Base-by-base conservation (phyloP, 1,284 basidiomycete species). In the Malassezia psittaci region DNA sequence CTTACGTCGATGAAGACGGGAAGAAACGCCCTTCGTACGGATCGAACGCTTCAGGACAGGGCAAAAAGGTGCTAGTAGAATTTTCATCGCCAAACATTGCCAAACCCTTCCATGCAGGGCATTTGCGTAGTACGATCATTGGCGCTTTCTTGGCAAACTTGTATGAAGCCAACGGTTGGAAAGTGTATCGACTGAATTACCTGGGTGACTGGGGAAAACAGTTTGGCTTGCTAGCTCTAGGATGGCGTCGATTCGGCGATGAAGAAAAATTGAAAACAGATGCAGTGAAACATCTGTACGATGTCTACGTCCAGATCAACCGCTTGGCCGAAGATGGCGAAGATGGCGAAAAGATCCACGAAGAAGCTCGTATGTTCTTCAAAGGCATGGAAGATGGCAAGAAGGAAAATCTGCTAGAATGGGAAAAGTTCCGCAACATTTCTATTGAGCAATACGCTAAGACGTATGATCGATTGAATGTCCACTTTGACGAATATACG, bases 71-170 rank as follows among this genome's bases (percentile, higher is more conserved):
- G 46, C 62, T 74, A 66, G 86, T 82, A 62, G 81, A 98, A 76
- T 98, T 91, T 77, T 94, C 90, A 0, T 89, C 87, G 5, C 91
- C 93, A 16, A 98, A 99, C 76, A 96, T 98, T 71, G 93, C 94
- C 37, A 99, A 99, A 76, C 87, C 87, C 5, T 98, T 98, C 83
- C 93, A 98, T 72, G 91, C 96, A 54, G 94, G 94, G 15, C 93
- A 98, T 76, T 78, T 98, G 61, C 83, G 94, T 51, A 90, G 87
- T 62, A 99, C 94, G 19, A 98, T 99, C 76, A 96, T 98, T 71
- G 94, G 94, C 37, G 86, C 89, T 0, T 96, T 96, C 79, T 77
- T 96, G 48, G 80, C 83, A 36, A 98, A 96, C 77, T 72, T 98
- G 51, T 93, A 96, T 79, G 86, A 86, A 74, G 83, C 89, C 6